Conservation (phyloP, 2,329 filamentous ascomycete species). For the Fusarium poae region DNA sequence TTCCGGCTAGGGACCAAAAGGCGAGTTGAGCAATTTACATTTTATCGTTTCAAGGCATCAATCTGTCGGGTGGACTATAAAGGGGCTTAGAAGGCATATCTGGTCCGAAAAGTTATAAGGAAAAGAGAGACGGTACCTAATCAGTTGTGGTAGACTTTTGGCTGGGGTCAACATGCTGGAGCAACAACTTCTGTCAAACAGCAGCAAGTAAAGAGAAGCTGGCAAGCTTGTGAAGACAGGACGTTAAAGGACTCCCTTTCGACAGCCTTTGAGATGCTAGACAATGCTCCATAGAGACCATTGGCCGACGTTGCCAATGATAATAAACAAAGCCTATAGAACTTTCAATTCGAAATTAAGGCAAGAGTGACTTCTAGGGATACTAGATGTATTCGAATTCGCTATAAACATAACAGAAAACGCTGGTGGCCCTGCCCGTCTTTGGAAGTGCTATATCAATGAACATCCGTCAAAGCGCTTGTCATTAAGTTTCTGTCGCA, state of each 20-base stretch:
- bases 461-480: background rate
- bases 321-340: background rate
- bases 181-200: background rate
- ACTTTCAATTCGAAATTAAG: background rate
- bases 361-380: background rate
- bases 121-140: background rate
- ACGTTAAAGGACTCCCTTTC: background rate
- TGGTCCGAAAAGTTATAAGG: conserved; percentile 2
- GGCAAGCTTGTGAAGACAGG: background rate
- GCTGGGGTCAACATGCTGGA: background rate
- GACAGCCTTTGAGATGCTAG: background rate
- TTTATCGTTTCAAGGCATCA: background rate
- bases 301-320: background rate
- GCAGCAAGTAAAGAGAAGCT: background rate
- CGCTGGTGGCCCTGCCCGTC: too few relatives aligned
- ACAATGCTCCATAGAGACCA: background rate
- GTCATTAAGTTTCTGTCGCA: background rate
- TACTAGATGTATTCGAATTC: background rate
- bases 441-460: background rate
- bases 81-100: conserved; percentile 23
- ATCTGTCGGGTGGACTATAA: background rate
- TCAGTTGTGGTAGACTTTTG: conserved; percentile 1
- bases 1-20: conserved; percentile 29
- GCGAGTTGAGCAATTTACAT: conserved; percentile 26
- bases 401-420: background rate